Conservation (phyloP, 306 rosid genomes). For the cucumber (Cucumis sativus) region DNA sequence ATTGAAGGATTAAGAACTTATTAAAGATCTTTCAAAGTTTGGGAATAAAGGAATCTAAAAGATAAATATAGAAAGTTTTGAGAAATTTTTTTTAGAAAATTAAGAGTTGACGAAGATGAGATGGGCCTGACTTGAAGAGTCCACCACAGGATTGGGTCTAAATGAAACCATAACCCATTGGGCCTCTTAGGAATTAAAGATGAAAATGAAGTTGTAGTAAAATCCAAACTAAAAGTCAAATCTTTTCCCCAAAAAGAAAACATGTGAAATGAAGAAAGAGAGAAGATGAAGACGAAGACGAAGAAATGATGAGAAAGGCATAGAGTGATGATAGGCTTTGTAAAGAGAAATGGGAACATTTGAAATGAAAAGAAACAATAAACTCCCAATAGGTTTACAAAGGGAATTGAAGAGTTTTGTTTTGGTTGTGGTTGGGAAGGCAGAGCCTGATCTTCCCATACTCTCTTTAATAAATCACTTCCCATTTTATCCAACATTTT, state of each 20-base stretch:
- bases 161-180: background rate
- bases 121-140: background rate
- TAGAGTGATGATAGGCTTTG: background rate
- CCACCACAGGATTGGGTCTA: background rate
- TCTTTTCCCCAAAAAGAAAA: background rate
- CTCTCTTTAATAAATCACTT: background rate
- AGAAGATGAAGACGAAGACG: background rate
- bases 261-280: background rate
- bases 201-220: too few relatives aligned
- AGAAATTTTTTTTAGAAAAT: too few relatives aligned
- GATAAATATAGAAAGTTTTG: too few relatives aligned
- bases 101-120: background rate
- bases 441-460: constrained; percentile 24
- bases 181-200: background rate
- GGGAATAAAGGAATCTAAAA: too few relatives aligned
- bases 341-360: background rate
- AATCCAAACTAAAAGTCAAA: background rate
- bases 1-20: too few relatives aligned
- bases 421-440: constrained; percentile 55
- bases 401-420: constrained; percentile 32
- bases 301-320: background rate
- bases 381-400: background rate
- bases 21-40: too few relatives aligned
- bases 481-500: background rate
- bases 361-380: background rate